These are phyloP conservation scores for Buddleja alternifolia DNA, from an alignment of 257 asterid genomes.

Conservation along the genomic window DNA sequence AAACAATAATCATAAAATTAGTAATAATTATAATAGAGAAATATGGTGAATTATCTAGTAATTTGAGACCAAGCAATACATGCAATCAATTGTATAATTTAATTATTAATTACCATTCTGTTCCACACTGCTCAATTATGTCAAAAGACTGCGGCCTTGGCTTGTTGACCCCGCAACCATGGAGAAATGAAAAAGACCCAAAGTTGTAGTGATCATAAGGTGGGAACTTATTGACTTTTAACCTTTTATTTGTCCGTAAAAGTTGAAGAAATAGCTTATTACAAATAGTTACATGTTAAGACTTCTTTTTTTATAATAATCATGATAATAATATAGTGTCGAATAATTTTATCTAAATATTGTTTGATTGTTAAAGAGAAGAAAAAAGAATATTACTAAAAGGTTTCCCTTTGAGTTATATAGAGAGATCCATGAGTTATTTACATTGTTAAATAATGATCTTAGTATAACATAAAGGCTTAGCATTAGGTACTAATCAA, in stretches of 20 bases:
- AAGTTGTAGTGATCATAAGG: slow-evolving; percentile 17
- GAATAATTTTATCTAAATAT: too few relatives aligned
- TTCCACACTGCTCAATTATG: slow-evolving; percentile 42
- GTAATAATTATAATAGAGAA: slow-evolving; percentile 5
- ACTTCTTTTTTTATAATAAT: too few relatives aligned
- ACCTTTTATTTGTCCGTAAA: slow-evolving; percentile 17
- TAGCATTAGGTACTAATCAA: too few relatives aligned
- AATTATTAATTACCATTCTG: too few relatives aligned
- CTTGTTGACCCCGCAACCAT: slow-evolving; percentile 70
- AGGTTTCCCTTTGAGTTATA: too few relatives aligned
- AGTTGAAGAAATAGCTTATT: slow-evolving; percentile 25
- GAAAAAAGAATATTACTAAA: too few relatives aligned
- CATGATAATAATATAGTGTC: neutral
- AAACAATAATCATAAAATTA: neutral
- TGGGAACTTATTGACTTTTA: slow-evolving; percentile 29
- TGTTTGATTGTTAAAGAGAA: too few relatives aligned
- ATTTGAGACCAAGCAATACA: slow-evolving; percentile 33
- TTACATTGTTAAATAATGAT: too few relatives aligned
- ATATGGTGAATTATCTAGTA: slow-evolving; percentile 40
- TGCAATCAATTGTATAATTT: slow-evolving; percentile 24
- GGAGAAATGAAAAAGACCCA: slow-evolving; percentile 21
- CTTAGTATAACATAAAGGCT: too few relatives aligned
- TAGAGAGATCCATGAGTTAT: too few relatives aligned
- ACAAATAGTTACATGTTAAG: slow-evolving; percentile 22
- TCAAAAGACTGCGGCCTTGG: slow-evolving; percentile 37